phyloP scores from a whole-genome alignment of 768 basidiomycete genomes.

The Lyophyllum shimeji region DNA sequence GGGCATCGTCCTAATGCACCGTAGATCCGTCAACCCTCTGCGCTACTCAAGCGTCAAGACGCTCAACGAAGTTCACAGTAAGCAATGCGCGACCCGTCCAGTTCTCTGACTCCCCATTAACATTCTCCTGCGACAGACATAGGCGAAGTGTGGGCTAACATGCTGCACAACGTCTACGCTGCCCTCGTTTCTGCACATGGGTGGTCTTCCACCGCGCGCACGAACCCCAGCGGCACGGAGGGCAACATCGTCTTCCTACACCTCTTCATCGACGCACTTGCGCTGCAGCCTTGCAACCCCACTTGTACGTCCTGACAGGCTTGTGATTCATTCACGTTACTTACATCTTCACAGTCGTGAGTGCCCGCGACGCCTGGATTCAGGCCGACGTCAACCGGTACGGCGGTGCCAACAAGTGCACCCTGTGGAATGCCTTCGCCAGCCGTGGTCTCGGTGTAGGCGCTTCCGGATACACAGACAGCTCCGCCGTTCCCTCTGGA shows the following conservation, averaged over 20 bases:
- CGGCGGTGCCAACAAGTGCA: conserved; percentile 43
- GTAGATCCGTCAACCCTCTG: conserved; percentile 41
- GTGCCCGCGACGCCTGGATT: conserved; percentile 49
- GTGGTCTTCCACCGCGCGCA: conserved; percentile 34
- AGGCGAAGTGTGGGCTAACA: conserved; percentile 54
- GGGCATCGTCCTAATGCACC: background rate
- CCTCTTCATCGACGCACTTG: conserved; percentile 45
- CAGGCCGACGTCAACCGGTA: conserved; percentile 51
- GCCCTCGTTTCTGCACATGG: conserved; percentile 32
- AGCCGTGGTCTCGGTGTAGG: conserved; percentile 45
- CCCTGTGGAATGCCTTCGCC: conserved; percentile 48
- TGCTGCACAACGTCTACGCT: conserved; percentile 41
- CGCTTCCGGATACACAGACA: conserved; percentile 26
- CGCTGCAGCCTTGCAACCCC: conserved; percentile 47
- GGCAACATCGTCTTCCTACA: conserved; percentile 50
- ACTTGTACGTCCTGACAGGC: conserved; percentile 32
- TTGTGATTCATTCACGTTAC: background rate
- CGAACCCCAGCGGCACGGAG: conserved; percentile 34
- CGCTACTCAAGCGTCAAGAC: conserved; percentile 37
- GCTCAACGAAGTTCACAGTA: conserved; percentile 47
- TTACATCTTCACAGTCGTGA: conserved; percentile 27
- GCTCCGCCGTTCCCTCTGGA: conserved; percentile 25
- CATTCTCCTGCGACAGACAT: conserved; percentile 27
- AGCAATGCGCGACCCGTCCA: conserved; percentile 5
- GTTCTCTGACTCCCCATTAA: background rate